Evolutionary conservation across 129 eudicot species (phyloP), one percentile per base, ranked within the genome.

Genomic region (Centaurea solstitialis): DNA sequence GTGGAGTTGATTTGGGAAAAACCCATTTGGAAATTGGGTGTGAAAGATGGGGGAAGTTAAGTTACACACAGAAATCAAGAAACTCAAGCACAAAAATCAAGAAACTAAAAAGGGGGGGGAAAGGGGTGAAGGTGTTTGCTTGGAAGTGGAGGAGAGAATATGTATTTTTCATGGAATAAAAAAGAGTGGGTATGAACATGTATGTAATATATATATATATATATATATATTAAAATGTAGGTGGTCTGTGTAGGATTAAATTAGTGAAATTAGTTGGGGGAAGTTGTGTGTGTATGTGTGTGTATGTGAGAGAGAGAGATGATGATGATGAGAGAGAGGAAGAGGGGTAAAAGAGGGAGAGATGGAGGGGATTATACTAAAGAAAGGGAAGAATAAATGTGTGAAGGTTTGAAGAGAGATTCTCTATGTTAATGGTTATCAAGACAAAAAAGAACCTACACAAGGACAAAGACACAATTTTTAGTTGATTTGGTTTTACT

Each of bases 61-160:
- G 22, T 17, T 17, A 57, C 24, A 40, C 30, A 26, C 30, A 26
- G 30, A 26, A 26, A 26, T 26, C 30, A 26, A 26, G 30, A 26
- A 26, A 26, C 30, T 26, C 30, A 26, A 26, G 30, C 87, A 88
- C 88, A 76, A 78, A 87, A 89, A 84, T 79, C 91, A 77, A 91
- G 85, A 83, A 82, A 81, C 84, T 82, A 73, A 83, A 85, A 73
- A 79, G 77, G 67, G 9, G 9, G 73, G 73, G 79, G 68, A 86
- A 80, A 40, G 77, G n/a, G 45, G 33, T 43, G 83, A 86, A 80
- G 80, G 87, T 87, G 88, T 71, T 93, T 93, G 91, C 93, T 93
- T 90, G 81, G n/a, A 76, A 80, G 72, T 24, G 81, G 86, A 43
- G 90, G 86, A 87, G 85, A 87, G 93, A 86, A 89, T 82, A 84